Evolutionary conservation across 169 alveolate species (phyloP), one percentile per base, ranked within the genome.

Genomic region (Sarcocystis neurona): DNA sequence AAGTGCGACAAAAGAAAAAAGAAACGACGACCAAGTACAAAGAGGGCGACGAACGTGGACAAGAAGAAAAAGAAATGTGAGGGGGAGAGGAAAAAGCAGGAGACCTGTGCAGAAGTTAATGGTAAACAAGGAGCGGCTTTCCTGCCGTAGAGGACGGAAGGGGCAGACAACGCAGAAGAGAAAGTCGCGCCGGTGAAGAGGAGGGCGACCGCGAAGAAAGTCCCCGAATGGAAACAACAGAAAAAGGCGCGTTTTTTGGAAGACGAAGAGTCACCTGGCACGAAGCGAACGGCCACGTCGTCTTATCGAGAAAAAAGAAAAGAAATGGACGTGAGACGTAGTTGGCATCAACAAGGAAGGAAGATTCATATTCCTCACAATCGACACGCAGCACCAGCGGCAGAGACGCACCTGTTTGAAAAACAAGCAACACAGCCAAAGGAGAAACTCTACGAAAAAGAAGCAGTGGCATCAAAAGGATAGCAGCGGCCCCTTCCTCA

Each of bases 181-280:
- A 53, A 53, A 23, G 23, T 15, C 30, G 23, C 30, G 66, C 23
- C 30, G 23, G 23, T 53, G 23, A 53, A 53, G 66, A 53, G 66
- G 66, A 53, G 66, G 23, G 23, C 30, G 23, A 53, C 12, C 30
- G 23, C 23, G 23, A 53, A 53, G 66, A 53, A 23, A 23, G 66
- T 15, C 66, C 66, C 66, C 12, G 12, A 53, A 53, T 53, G 23
- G 66, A 23, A 53, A 53, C 66, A 53, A 53, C 23, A 53, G 66
- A 53, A 53, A 53, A 23, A 15, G 15, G 34, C 66, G 47, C 89
- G 10, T 68, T 88, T 88, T n/a, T 56, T 68, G 27, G 34, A 15
- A 72, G 48, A 72, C 48, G 20, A 15, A 34, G 27, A n/a, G n/a
- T n/a, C n/a, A n/a, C n/a, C n/a, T n/a, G n/a, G n/a, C n/a, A n/a